Evolutionary conservation across 78 protist species (phyloP), one percentile per base, ranked within the genome.

Genomic region (Dictyostelium purpureum): DNA sequence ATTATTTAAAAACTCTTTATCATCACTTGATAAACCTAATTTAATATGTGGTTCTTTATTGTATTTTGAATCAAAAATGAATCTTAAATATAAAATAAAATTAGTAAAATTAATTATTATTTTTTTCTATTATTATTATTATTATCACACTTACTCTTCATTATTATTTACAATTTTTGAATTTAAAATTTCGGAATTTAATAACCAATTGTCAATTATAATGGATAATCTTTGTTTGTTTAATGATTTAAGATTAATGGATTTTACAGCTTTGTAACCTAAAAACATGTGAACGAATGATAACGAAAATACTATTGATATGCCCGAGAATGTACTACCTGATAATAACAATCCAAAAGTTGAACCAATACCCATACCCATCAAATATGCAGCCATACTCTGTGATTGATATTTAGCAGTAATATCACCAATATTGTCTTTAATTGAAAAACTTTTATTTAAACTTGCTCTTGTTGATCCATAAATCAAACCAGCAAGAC

Each of bases 401-500:
- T 90, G 94, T 38, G 94, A 81, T 61, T 90, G 94, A 37, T 79
- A 73, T 38, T 90, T 90, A 21, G 94, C 94, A 16, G 94, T 90
- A 24, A 90, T 90, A 52, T 90, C 94, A 70, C 94, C 94, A 35
- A 90, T 35, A 35, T 90, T 90, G 35, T 90, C 83, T 37, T 70
- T 56, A 6, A 79, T 16, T 66, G 94, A 80, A 81, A 90, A 90
- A 19, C 74, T 61, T 49, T 77, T 47, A 42, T 90, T 56, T 18
- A 90, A 42, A 19, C 80, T 66, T 73, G 94, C 94, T 65, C 87
- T 90, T 6, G 94, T 90, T 4, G 89, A 43, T 12, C 94, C 94
- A 47, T 79, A 90, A 1, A 81, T 75, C 14, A 90, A 69, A 2
- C 94, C 94, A 10, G 94, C 88, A 5, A 90, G 26, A 26, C 94